Conservation (phyloP, 2,329 filamentous ascomycete species). For the Lachnellula occidentalis region DNA sequence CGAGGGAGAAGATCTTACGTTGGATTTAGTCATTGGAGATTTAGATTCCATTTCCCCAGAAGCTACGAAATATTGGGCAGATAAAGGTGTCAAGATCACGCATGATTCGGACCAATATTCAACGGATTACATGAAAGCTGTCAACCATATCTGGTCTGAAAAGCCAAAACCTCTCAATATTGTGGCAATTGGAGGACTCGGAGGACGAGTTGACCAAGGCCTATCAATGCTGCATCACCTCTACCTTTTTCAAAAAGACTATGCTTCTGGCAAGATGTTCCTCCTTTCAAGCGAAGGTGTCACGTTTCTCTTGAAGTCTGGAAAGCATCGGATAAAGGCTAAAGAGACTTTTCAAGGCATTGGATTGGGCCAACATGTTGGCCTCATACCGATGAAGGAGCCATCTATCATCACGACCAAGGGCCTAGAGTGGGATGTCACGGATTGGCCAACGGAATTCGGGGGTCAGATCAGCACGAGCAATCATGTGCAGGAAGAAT, state of each 20-base stretch:
- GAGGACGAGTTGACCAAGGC: slow-evolving; percentile 88
- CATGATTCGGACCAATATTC: slow-evolving; percentile 75
- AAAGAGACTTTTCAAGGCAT: slow-evolving; percentile 13
- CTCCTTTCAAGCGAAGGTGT: slow-evolving; percentile 75
- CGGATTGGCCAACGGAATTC: slow-evolving; percentile 72
- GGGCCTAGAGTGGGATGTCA: slow-evolving; percentile 88
- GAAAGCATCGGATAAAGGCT: slow-evolving; percentile 63
- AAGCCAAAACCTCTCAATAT: slow-evolving; percentile 49
- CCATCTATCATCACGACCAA: slow-evolving; percentile 70
- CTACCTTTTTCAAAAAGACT: slow-evolving; percentile 53
- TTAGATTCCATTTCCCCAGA: slow-evolving; percentile 72
- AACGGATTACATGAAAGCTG: slow-evolving; percentile 87
- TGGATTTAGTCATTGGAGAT: slow-evolving; percentile 77
- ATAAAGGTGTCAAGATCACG: slow-evolving; percentile 53
- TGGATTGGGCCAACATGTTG: slow-evolving; percentile 62
- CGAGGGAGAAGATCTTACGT: slow-evolving; percentile 48
- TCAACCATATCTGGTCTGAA: slow-evolving; percentile 45
- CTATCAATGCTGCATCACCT: slow-evolving; percentile 86
- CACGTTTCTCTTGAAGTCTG: slow-evolving; percentile 71
- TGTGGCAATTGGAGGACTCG: slow-evolving; percentile 78
- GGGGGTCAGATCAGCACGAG: slow-evolving; percentile 72
- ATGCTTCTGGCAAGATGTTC: slow-evolving; percentile 58
- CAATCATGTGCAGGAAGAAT: slow-evolving; percentile 63
- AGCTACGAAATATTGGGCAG: slow-evolving; percentile 45
- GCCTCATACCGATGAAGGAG: slow-evolving; percentile 80